phyloP scores from a whole-genome alignment of 306 rosid genomes.

The Senna siamea region DNA sequence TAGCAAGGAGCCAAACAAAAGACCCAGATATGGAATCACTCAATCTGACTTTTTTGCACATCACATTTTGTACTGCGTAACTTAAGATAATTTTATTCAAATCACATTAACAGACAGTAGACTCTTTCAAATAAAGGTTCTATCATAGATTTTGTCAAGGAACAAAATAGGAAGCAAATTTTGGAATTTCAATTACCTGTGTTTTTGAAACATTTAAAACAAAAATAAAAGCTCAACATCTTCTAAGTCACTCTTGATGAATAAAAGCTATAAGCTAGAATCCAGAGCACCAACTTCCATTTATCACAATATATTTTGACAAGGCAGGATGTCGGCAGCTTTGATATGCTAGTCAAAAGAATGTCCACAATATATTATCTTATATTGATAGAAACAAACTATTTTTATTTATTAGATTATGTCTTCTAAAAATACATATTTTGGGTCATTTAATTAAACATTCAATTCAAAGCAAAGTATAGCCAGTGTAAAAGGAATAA shows the following conservation, averaged over 20 bases:
- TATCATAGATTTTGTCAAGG: background rate
- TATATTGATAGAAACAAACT: background rate
- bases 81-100: background rate
- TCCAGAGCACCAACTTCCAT: background rate
- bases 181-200: background rate
- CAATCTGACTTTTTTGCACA: background rate
- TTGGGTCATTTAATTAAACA: background rate
- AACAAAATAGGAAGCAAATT: background rate
- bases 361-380: background rate
- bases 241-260: conserved; percentile 14
- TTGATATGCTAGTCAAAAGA: conserved; percentile 6
- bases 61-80: background rate
- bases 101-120: background rate
- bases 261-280: background rate
- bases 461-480: conserved; percentile 19
- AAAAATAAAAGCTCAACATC: conserved; percentile 2
- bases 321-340: conserved; percentile 25
- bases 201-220: conserved; percentile 23
- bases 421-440: background rate
- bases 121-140: too few relatives aligned
- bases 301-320: conserved; percentile 19
- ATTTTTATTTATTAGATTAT: too few relatives aligned
- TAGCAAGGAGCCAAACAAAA: background rate
- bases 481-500: conserved; percentile 9
- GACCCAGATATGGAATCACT: background rate